Evolutionary conservation across 768 basidiomycete species (phyloP), one percentile per base, ranked within the genome.

Genomic region (Kondoa malvinella): DNA sequence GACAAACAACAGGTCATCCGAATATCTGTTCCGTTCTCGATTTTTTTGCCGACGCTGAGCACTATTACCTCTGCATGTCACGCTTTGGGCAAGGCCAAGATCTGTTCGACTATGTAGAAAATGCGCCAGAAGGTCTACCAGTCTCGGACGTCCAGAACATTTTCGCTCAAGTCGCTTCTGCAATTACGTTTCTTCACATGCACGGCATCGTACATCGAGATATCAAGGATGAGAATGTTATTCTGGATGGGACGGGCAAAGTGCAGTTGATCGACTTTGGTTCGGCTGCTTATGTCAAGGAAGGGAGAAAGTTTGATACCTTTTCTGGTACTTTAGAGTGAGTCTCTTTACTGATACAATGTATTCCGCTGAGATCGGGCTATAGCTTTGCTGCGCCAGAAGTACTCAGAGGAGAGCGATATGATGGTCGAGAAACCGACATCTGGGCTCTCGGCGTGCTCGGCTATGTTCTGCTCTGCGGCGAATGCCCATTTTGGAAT

Each of bases 391-490:
- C 94, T 17, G 89, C 88, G 8, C 95, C 94, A 50, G 94, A 99
- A 77, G 97, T 99, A 67, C 78, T 99, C 32, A 85, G 90, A 21
- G 94, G 94, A 1, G 91, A 95, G 76, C 83, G 88, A 63, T 99
- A 99, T 76, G 83, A 87, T 71, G 95, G 94, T 34, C 92, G 92
- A 75, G 91, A 94, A 76, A 92, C 96, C 77, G 94, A 99, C 73
- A 88, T 96, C 1, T 99, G 94, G 92, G 94, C 94, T 0, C 88
- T 94, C 69, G 94, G 94, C 16, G 92, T 97, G 27, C 90, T 99
- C 26, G 91, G 86, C 15, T 99, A 92, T 76, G 94, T 99, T 67
- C 83, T 99, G 70, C 82, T 97, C 34, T 77, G 78, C 57, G 79
- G 90, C 3, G 90, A 94, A 69, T 70, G 67, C 26, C 69, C 69